phyloP scores from a whole-genome alignment of 805 yeast species.

The Schizosaccharomyces octosporus region DNA sequence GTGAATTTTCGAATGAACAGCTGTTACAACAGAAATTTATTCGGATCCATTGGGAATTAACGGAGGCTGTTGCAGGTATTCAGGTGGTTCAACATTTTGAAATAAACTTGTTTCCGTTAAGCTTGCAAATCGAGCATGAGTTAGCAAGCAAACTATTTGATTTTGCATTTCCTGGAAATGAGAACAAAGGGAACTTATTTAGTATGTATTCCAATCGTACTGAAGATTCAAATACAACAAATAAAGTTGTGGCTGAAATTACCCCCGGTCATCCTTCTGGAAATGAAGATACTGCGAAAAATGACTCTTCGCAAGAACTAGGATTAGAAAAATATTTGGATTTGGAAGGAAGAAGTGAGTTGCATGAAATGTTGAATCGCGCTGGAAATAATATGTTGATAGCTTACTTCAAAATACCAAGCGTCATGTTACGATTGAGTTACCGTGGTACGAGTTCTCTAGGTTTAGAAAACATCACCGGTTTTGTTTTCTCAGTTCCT shows the following conservation, averaged over 20 bases:
- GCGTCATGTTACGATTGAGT: constrained; percentile 38
- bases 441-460: constrained; percentile 50
- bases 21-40: constrained; percentile 16
- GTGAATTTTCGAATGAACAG: constrained; percentile 10
- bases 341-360: constrained; percentile 13
- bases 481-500: constrained; percentile 45
- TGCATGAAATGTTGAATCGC: constrained; percentile 44
- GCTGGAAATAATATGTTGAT: constrained; percentile 54
- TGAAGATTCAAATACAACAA: background rate
- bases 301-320: background rate
- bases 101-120: constrained; percentile 37
- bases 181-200: constrained; percentile 4
- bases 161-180: constrained; percentile 42
- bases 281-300: background rate
- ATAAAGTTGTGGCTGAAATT: background rate
- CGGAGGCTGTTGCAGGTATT: constrained; percentile 74
- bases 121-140: constrained; percentile 45
- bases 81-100: constrained; percentile 46
- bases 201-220: background rate
- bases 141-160: constrained; percentile 37
- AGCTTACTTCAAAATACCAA: constrained; percentile 26
- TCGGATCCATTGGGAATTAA: constrained; percentile 46
- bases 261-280: background rate
- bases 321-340: background rate
- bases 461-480: constrained; percentile 52